phyloP scores from a whole-genome alignment of 2,329 filamentous ascomycete species.

The Chaetomium olivaceum region DNA sequence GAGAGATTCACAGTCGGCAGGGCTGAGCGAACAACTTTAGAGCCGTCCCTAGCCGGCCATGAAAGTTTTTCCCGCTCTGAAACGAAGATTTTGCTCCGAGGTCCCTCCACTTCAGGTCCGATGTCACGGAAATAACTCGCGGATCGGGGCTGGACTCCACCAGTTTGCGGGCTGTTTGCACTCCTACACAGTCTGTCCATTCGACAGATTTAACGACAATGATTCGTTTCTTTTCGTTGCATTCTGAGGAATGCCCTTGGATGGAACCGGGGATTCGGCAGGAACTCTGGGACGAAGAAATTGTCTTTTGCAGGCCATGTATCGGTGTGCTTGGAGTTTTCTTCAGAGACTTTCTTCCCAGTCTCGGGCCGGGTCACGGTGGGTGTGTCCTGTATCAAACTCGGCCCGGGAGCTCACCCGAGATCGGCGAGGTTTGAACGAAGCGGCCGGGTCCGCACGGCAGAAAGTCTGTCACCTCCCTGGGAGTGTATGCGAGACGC shows the following conservation, averaged over 20 bases:
- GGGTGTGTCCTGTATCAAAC: neutral
- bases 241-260: neutral
- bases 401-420: conserved; percentile 18
- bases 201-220: neutral
- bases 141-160: neutral
- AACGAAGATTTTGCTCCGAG: neutral
- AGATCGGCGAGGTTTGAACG: conserved; percentile 16
- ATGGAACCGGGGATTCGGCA: neutral
- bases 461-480: neutral
- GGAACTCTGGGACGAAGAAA: neutral
- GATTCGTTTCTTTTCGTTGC: neutral
- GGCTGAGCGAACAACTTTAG: neutral
- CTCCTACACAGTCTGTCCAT: neutral
- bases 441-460: neutral
- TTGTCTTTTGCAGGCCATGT: neutral
- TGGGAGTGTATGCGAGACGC: neutral
- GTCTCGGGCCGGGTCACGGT: neutral
- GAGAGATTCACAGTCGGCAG: neutral
- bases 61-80: neutral
- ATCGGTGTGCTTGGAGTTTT: neutral
- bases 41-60: conserved; percentile 1
- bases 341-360: neutral
- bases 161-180: neutral
- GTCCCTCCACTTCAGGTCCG: neutral
- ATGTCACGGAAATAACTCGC: neutral